Conservation (phyloP, 176 grass and related monocot genomes). For the Lolium multiflorum region DNA sequence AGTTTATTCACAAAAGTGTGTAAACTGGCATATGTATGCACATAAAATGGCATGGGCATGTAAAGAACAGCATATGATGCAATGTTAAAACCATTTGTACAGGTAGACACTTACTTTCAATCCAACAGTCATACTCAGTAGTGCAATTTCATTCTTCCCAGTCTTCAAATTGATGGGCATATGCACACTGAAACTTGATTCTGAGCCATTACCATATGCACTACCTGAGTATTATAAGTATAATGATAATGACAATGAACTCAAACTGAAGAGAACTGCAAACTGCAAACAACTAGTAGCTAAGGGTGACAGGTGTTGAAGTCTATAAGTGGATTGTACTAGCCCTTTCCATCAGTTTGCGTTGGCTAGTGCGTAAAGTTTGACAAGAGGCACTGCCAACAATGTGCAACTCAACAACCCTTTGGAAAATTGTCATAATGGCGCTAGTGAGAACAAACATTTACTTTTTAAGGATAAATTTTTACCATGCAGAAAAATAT, state of each 20-base stretch:
- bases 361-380: no score
- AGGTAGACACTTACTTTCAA: slow-evolving; percentile 77
- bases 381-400: not conserved
- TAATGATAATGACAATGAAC: not conserved
- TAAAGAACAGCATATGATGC: slow-evolving; percentile 12
- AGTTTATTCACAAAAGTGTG: not conserved
- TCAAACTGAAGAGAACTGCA: slow-evolving; percentile 14
- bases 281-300: slow-evolving; percentile 1
- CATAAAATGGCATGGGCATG: slow-evolving; percentile 15
- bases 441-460: slow-evolving; percentile 6
- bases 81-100: slow-evolving; percentile 3
- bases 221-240: slow-evolving; percentile 49
- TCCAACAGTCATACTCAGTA: slow-evolving; percentile 95
- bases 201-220: slow-evolving; percentile 76
- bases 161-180: slow-evolving; percentile 59
- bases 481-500: slow-evolving; percentile 28
- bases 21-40: slow-evolving; percentile 20
- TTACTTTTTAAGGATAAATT: slow-evolving; percentile 22
- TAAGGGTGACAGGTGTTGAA: not conserved
- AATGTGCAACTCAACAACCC: not conserved
- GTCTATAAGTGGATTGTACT: no score
- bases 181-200: slow-evolving; percentile 65
- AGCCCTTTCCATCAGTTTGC: no score
- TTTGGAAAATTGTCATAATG: not conserved
- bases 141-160: slow-evolving; percentile 81